A percentile compares a stretch with the other conserved stretches of the same genome.
phyloP scores from a whole-genome alignment of 2,329 filamentous ascomycete genomes.

The Cercospora sojina region DNA sequence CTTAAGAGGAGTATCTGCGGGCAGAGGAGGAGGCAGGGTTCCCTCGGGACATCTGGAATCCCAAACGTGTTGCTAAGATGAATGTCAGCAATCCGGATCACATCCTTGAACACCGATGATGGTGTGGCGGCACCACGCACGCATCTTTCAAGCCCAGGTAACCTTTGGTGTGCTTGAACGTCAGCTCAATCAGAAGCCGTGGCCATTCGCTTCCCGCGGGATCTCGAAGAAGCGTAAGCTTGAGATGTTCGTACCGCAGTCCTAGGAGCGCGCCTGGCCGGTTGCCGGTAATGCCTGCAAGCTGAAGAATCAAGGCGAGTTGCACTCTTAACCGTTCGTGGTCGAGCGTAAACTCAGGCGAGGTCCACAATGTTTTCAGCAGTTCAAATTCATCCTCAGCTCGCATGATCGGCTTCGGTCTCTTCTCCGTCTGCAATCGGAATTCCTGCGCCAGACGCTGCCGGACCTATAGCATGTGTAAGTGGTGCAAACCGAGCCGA shows the following conservation, averaged over 20 bases:
- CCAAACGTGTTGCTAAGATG: conserved; percentile 19
- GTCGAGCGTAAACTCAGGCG: conserved; percentile 17
- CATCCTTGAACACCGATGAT: neutral
- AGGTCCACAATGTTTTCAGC: conserved; percentile 24
- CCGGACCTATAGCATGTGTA: neutral
- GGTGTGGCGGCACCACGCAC: conserved; percentile 6
- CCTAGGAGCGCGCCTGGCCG: conserved; percentile 18
- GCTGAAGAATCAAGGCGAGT: conserved; percentile 21
- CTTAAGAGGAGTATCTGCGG: conserved; percentile 21
- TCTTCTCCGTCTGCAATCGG: conserved; percentile 21
- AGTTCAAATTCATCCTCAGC: conserved; percentile 25
- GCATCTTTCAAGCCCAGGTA: conserved; percentile 26
- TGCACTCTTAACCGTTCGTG: conserved; percentile 20
- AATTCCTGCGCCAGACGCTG: conserved; percentile 16
- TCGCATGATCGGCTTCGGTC: conserved; percentile 20
- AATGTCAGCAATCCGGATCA: neutral
- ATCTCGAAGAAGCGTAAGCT: conserved; percentile 22
- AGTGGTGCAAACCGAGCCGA: neutral
- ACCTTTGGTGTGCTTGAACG: conserved; percentile 24
- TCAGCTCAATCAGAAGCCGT: conserved; percentile 21
- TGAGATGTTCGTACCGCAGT: conserved; percentile 20
- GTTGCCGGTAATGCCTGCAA: conserved; percentile 22
- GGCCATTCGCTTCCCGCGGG: conserved; percentile 19
- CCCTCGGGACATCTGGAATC: conserved; percentile 20
- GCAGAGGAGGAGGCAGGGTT: conserved; percentile 23